A percentile compares a stretch with the other conserved stretches of the same genome.
These are phyloP conservation scores for Paecilomyces variotii DNA, from an alignment of 2,329 filamentous ascomycete genomes.

Conservation along the genomic window DNA sequence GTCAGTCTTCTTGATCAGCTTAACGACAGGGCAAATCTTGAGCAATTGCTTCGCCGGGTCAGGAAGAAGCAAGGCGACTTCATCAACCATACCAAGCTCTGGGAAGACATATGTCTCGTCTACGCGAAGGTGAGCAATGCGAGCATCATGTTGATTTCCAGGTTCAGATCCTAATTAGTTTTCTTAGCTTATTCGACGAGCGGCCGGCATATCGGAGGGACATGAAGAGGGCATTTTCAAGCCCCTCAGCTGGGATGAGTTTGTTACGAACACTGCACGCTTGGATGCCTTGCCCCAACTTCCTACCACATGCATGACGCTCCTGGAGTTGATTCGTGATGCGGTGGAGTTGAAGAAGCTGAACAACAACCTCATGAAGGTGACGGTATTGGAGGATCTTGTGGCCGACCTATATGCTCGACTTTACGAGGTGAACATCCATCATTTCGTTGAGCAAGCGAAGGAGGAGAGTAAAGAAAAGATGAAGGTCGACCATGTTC, in stretches of 20 bases:
- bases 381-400: constrained; percentile 80
- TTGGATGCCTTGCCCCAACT: constrained; percentile 53
- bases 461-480: constrained; percentile 40
- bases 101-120: constrained; percentile 52
- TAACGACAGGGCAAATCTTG: constrained; percentile 66
- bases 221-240: constrained; percentile 60
- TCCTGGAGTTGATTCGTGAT: constrained; percentile 57
- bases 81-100: constrained; percentile 54
- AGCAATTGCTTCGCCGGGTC: constrained; percentile 69
- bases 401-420: constrained; percentile 81
- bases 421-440: constrained; percentile 31
- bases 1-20: constrained; percentile 65
- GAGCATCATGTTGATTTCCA: constrained; percentile 6
- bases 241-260: constrained; percentile 57
- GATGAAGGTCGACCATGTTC: constrained; percentile 40
- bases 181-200: constrained; percentile 47
- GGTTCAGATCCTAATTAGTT: constrained; percentile 19
- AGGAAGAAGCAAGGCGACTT: constrained; percentile 74
- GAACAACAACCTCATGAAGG: constrained; percentile 82
- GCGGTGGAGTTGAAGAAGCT: constrained; percentile 65
- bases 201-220: constrained; percentile 50
- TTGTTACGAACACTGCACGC: constrained; percentile 49
- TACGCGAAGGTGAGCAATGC: constrained; percentile 43
- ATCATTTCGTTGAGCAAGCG: constrained; percentile 30
- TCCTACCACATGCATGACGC: constrained; percentile 36